phyloP scores from a whole-genome alignment of 1,139 yeast genomes.

The Debaryomyces udenii region DNA sequence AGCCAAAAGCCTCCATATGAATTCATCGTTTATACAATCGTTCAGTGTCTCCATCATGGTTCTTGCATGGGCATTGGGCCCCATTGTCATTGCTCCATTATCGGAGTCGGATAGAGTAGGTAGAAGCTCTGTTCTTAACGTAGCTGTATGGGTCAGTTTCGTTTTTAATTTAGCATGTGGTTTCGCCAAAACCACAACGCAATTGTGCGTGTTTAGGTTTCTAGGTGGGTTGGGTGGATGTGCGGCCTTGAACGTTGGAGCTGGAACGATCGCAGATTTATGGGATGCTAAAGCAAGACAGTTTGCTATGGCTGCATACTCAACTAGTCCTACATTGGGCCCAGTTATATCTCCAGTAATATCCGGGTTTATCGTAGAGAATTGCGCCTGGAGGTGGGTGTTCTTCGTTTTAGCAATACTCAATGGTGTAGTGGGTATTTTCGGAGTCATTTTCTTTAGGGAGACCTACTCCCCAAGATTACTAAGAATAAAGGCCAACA shows the following conservation, averaged over 20 bases:
- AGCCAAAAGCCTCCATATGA: conserved; percentile 43
- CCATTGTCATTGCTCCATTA: conserved; percentile 61
- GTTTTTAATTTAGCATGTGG: conserved; percentile 64
- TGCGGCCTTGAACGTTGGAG: conserved; percentile 71
- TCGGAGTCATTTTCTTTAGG: conserved; percentile 46
- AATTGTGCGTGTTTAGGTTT: conserved; percentile 59
- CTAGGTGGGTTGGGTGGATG: conserved; percentile 69
- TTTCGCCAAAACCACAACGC: conserved; percentile 52
- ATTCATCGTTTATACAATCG: conserved; percentile 41
- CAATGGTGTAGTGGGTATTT: conserved; percentile 49
- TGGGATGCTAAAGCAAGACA: conserved; percentile 56
- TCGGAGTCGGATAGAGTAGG: conserved; percentile 58
- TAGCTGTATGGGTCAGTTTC: conserved; percentile 53
- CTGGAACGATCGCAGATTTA: conserved; percentile 68
- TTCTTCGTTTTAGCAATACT: conserved; percentile 62
- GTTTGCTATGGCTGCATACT: conserved; percentile 60
- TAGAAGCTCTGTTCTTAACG: conserved; percentile 51
- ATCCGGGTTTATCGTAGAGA: conserved; percentile 30
- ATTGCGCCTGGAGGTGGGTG: conserved; percentile 58
- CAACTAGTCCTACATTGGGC: conserved; percentile 55
- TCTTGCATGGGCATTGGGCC: conserved; percentile 65
- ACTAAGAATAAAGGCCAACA: conserved; percentile 48
- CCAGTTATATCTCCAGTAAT: conserved; percentile 42
- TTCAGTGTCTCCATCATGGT: conserved; percentile 61
- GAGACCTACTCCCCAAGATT: conserved; percentile 66